Percentiles rank a stretch among this genome's conserved stretches.
These are phyloP conservation scores for Penicillium hordei DNA, from an alignment of 2,329 filamentous ascomycete genomes.

Conservation along the genomic window DNA sequence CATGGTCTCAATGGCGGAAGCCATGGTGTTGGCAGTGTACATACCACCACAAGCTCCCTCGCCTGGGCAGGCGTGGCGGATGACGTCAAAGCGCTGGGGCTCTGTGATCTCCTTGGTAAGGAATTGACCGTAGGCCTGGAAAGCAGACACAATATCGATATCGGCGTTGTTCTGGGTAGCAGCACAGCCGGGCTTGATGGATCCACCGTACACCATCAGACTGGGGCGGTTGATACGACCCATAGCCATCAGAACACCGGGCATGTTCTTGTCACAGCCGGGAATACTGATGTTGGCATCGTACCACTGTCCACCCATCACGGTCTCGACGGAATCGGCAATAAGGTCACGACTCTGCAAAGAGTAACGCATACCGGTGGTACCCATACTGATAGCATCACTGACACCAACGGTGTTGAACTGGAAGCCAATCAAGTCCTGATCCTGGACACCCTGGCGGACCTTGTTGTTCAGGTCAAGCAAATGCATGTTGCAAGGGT, in stretches of 20 bases:
- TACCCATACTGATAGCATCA: conserved; percentile 98
- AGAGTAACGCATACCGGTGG: conserved; percentile 92
- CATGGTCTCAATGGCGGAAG: conserved; percentile 70
- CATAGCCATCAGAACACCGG: conserved; percentile 88
- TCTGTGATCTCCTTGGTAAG: conserved; percentile 88
- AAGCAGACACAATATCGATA: conserved; percentile 94
- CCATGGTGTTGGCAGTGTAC: conserved; percentile 77
- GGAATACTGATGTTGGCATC: conserved; percentile 96
- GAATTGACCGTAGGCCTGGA: conserved; percentile 96
- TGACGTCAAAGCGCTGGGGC: conserved; percentile 89
- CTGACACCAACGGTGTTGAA: conserved; percentile 99
- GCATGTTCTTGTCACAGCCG: conserved; percentile 99
- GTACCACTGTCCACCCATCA: conserved; percentile 99
- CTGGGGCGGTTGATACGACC: conserved; percentile 90
- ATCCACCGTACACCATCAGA: conserved; percentile 97
- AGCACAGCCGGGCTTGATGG: conserved; percentile 87
- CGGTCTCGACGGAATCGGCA: conserved; percentile 96
- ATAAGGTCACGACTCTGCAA: conserved; percentile 95
- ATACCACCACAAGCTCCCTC: conserved; percentile 83
- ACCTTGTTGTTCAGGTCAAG: conserved; percentile 83
- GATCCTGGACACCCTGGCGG: conserved; percentile 68
- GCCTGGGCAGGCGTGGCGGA: conserved; percentile 84
- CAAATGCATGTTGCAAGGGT: conserved; percentile 99
- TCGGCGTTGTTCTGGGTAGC: conserved; percentile 68
- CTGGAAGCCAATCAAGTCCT: conserved; percentile 86